Evolutionary conservation across 1,284 basidiomycete species (phyloP), one percentile per base, ranked within the genome.

Genomic region (Sporisorium iseilematis-ciliati): DNA sequence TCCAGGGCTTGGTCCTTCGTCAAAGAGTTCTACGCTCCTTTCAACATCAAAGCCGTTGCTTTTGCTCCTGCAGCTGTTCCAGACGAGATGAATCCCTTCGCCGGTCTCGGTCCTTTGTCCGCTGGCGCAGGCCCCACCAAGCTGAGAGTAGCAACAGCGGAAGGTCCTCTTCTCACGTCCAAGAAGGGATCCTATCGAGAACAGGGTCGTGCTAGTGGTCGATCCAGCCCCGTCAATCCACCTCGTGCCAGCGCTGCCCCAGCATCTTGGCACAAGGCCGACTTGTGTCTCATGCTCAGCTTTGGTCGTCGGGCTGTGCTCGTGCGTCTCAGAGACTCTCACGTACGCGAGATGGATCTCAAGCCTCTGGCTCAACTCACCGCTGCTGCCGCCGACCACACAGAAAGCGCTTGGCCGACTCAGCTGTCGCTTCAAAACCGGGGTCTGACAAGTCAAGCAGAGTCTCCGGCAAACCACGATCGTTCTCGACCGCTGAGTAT

Each of bases 261-360:
- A 6, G 41, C 68, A 6, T 68, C 70, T 7, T 79, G 77, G 77
- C 65, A 57, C 38, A 64, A 70, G 20, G 77, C 79, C 18, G 77
- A 79, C 29, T 66, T 80, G 14, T 77, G 67, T 41, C n/a, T 80
- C 29, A 38, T 80, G 25, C 77, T 80, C 26, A 77, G 73, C 55
- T 79, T 80, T 35, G 79, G 79, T 7, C 62, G 75, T 20, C 48
- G 72, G 3, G 70, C 79, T 14, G 79, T 77, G 20, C 54, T 80
- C 16, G 76, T 80, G 11, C 69, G 79, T 10, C 57, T 79, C 2
- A 65, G 73, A 21, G 79, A 80, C 38, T 71, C 70, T 42, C 57
- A 77, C 48, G 79, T 80, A 12, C 71, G 75, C 31, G 79, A 80
- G 53, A 59, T 80, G 56, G 75, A 80, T 23, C 58, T 80, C 48